Evolutionary conservation across 2,329 filamentous ascomycete species (phyloP), one percentile per base, ranked within the genome.

Genomic region (Chaetoscypha palmicola): DNA sequence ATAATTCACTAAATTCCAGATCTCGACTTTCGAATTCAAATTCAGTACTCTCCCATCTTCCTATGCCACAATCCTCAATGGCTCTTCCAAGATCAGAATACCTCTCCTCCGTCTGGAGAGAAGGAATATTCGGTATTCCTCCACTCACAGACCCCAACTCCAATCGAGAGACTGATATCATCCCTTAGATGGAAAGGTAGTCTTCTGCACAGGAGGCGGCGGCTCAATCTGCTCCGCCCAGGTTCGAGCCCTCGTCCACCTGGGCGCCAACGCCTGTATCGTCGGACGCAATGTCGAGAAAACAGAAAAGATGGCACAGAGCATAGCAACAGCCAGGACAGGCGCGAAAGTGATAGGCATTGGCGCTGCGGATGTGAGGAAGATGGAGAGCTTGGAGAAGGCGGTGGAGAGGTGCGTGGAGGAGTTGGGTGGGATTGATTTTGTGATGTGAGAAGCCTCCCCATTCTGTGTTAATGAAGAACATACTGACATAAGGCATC

Each of bases 221-320:
- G 91, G 92, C 43, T 83, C 85, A 20, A 97, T 98, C 60, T 96
- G 92, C 70, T 92, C 85, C 57, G 89, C 86, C 43, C 92, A 97
- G 69, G 92, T 94, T 23, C 79, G 89, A 52, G 92, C 92, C 3
- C 72, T 98, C 47, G 89, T 98, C 19, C 77, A 90, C 50, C 79
- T 98, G 5, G 92, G 92, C 41, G 91, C 89, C 34, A 83, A 97
- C 58, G 92, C 92, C 38, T 94, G 86, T 66, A 97, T 98, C 60
- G 77, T 97, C 45, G 92, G 92, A 31, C 83, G 92, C 55, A 95
- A 87, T 63, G 77, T 83, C 34, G 80, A 87, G 56, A 96, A 96
- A 72, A 97, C 91, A 0, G 84, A 92, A 63, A 66, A 68, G 1
- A 83, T 79, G 57, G 92, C 92, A 3, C 76, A 75, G 51, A 87